Evolutionary conservation across 345 rosid genomes (phyloP), one percentile per base, ranked within the genome.

Genomic region (Psidium guajava): DNA sequence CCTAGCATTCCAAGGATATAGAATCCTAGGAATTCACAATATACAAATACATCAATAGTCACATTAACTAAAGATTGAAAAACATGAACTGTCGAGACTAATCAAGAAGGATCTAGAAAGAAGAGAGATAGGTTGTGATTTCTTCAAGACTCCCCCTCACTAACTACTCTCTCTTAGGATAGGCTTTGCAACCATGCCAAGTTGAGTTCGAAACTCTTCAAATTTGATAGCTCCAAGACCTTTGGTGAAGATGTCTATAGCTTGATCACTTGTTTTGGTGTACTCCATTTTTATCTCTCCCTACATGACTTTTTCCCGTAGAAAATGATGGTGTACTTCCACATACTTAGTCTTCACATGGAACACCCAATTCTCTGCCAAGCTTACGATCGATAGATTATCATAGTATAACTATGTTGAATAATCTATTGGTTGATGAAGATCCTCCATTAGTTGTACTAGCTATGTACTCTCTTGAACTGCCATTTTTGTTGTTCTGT

Each of bases 341-440:
- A 83, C 24, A 8, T 53, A 49, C 55, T 86, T 83, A 5, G 74
- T 73, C 75, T 47, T 86, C 18, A 83, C 81, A 86, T 86, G 86
- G 50, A 75, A 77, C 15, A 55, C 36, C 1, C 27, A 84, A 77
- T 86, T 86, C 22, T 50, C 10, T 40, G 5, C 42, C 42, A 40
- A 40, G 42, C 42, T 40, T 40, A 40, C 3, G 42, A 5, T 5
- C 42, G 42, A 40, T 40, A 40, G 42, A 40, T 40, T 40, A 40
- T 40, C 42, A 40, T 0, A 40, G 42, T 40, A 40, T 40, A 40
- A 40, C 42, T 40, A 5, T 40, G 42, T 40, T 5, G 42, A 40
- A 40, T 40, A 11, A 1, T 86, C 64, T 27, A 15, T 20, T 20
- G 18, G 40, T 5, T 77, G 44, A 56, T 22, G 20, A 25, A 86